Conservation (phyloP, 208 protist species). For the Wallacemonas collosoma region DNA sequence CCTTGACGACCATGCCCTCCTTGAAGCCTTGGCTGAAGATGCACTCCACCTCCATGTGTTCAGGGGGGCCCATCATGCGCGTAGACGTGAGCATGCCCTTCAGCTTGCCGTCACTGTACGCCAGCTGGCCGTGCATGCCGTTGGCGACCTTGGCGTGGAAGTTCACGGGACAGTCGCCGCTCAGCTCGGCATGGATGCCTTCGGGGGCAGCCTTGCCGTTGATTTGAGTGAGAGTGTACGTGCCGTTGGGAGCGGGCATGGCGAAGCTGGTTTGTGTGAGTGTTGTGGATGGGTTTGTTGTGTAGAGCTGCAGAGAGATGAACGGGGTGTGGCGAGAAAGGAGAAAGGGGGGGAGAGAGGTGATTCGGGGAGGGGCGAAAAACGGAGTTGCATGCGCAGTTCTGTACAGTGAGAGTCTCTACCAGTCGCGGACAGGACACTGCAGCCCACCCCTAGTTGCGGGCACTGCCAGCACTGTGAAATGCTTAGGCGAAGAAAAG, state of each 20-base stretch:
- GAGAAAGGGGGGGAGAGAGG: background rate
- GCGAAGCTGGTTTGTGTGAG: background rate
- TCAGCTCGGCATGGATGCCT: slow-evolving; percentile 20
- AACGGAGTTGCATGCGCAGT: no score
- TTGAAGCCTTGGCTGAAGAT: slow-evolving; percentile 34
- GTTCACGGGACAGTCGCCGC: slow-evolving; percentile 8
- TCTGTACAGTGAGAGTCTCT: no score
- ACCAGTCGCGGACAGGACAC: no score
- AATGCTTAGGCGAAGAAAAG: no score
- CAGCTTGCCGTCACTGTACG: slow-evolving; percentile 25
- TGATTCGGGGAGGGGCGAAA: background rate
- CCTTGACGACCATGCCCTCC: slow-evolving; percentile 27
- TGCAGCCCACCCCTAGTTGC: no score
- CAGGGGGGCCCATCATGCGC: slow-evolving; percentile 28
- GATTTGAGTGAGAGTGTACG: slow-evolving; percentile 31
- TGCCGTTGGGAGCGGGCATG: slow-evolving; percentile 26
- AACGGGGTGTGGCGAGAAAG: background rate
- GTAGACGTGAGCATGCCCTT: slow-evolving; percentile 52
- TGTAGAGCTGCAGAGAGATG: background rate
- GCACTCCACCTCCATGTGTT: slow-evolving; percentile 34
- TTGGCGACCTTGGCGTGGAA: slow-evolving; percentile 36
- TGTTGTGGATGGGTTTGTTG: background rate
- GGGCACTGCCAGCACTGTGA: no score
- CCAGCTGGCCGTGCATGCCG: slow-evolving; percentile 34
- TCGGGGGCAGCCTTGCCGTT: slow-evolving; percentile 23